Percentiles rank a stretch among this genome's conserved stretches.
These are phyloP conservation scores for Vanrija sp. DNA, from an alignment of 1,284 basidiomycete species.

Conservation along the genomic window DNA sequence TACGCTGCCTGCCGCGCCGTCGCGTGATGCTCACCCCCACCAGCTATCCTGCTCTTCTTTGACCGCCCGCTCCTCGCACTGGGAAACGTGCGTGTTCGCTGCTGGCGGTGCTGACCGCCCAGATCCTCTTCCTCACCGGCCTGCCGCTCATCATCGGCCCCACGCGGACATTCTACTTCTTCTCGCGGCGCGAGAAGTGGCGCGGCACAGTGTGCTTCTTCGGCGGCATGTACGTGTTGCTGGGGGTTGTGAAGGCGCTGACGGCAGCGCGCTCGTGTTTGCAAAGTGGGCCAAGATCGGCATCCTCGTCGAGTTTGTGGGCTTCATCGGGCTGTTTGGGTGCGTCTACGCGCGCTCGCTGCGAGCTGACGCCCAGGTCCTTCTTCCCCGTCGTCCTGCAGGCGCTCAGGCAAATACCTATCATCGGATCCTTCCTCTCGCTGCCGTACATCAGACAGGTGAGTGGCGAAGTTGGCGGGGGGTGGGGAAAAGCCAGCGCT, in stretches of 20 bases:
- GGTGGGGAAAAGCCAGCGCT: neutral
- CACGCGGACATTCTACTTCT: conserved; percentile 96
- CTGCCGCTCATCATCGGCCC: conserved; percentile 92
- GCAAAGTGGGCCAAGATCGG: conserved; percentile 93
- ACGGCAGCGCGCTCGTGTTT: conserved; percentile 51
- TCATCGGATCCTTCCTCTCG: conserved; percentile 81
- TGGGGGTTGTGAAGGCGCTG: neutral
- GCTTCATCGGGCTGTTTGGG: conserved; percentile 97
- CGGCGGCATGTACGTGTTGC: conserved; percentile 62
- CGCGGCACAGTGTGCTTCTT: conserved; percentile 90
- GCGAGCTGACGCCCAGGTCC: conserved; percentile 59
- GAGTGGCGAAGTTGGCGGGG: conserved; percentile 17
- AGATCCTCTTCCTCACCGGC: conserved; percentile 89
- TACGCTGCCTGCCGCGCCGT: conserved; percentile 5
- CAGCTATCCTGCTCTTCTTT: conserved; percentile 86
- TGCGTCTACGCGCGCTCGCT: conserved; percentile 58
- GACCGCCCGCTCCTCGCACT: conserved; percentile 95
- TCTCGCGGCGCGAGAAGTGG: conserved; percentile 91
- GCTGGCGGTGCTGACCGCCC: conserved; percentile 8
- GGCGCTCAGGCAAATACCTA: conserved; percentile 89
- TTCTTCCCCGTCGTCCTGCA: conserved; percentile 99
- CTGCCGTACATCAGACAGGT: conserved; percentile 72
- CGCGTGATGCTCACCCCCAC: neutral
- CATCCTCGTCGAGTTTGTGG: conserved; percentile 89
- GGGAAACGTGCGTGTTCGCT: conserved; percentile 66